phyloP scores from a whole-genome alignment of 768 basidiomycete species.

The Boletus sp. region DNA sequence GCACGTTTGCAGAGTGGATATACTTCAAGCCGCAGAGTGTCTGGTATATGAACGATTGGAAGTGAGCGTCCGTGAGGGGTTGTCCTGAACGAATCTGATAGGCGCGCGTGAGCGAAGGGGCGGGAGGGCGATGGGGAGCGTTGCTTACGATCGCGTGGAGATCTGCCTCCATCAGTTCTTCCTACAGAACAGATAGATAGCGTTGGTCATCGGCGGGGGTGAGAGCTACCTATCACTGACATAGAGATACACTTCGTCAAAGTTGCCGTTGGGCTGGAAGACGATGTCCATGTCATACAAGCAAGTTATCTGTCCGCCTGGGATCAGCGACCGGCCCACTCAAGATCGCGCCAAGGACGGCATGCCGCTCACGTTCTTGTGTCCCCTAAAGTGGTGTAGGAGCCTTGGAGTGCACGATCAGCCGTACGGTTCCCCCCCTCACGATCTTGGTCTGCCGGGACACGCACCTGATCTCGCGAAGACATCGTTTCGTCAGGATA shows the following conservation, averaged over 20 bases:
- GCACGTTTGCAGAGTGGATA: constrained; percentile 96
- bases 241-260: constrained; percentile 95
- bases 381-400: constrained; percentile 95
- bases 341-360: constrained; percentile 1
- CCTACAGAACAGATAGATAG: constrained; percentile 45
- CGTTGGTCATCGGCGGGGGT: background rate
- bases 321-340: constrained; percentile 1
- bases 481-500: constrained; percentile 94
- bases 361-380: constrained; percentile 80
- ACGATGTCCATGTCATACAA: constrained; percentile 99
- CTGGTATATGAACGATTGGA: constrained; percentile 97
- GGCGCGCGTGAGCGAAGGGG: constrained; percentile 1
- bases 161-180: constrained; percentile 99
- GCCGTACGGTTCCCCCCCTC: background rate
- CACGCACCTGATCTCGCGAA: constrained; percentile 87
- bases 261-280: constrained; percentile 85
- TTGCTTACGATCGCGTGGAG: constrained; percentile 88
- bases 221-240: constrained; percentile 41
- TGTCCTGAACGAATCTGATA: constrained; percentile 79
- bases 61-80: constrained; percentile 85
- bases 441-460: background rate
- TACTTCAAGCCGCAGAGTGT: constrained; percentile 98
- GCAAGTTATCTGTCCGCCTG: constrained; percentile 75
- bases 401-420: constrained; percentile 48
- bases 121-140: background rate